These are phyloP conservation scores for Clausena lansium DNA, from an alignment of 345 rosid species.

Conservation along the genomic window DNA sequence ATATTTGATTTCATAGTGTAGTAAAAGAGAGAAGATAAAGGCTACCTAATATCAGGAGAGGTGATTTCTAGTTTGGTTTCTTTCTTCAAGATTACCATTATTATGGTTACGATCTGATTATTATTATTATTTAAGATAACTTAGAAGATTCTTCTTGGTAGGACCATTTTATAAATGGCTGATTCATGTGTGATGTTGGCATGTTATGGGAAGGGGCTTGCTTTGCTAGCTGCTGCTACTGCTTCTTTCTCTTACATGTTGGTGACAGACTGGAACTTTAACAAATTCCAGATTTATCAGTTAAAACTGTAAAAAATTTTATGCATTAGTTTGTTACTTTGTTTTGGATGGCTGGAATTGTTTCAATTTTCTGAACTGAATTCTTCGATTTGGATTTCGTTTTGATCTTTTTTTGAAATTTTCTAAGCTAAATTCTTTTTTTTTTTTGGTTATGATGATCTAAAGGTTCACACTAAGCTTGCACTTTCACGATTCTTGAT, in stretches of 20 bases:
- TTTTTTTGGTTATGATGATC: neutral
- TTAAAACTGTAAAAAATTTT: too few species aligned
- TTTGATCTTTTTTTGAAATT: neutral
- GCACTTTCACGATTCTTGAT: conserved; percentile 20
- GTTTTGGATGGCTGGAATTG: too few species aligned
- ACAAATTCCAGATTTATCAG: too few species aligned
- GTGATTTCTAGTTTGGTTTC: too few species aligned
- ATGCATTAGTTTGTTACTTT: too few species aligned
- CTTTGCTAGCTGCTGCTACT: neutral
- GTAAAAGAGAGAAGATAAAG: too few species aligned
- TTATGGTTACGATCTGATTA: too few species aligned
- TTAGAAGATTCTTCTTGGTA: conserved; percentile 33
- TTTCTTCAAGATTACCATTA: too few species aligned
- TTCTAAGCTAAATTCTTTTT: neutral
- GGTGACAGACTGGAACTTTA: conserved; percentile 11
- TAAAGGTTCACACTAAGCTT: neutral
- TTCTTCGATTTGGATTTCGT: neutral
- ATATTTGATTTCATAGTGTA: too few species aligned
- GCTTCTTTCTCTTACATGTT: neutral
- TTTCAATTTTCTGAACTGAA: too few species aligned
- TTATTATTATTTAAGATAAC: conserved; percentile 11
- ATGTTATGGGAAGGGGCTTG: conserved; percentile 18
- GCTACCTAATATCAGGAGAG: too few species aligned
- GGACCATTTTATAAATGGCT: conserved; percentile 12
- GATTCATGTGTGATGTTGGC: too few species aligned